Evolutionary conservation across 1,284 basidiomycete species (phyloP), one percentile per base, ranked within the genome.

Genomic region (Cerioporus squamosus): DNA sequence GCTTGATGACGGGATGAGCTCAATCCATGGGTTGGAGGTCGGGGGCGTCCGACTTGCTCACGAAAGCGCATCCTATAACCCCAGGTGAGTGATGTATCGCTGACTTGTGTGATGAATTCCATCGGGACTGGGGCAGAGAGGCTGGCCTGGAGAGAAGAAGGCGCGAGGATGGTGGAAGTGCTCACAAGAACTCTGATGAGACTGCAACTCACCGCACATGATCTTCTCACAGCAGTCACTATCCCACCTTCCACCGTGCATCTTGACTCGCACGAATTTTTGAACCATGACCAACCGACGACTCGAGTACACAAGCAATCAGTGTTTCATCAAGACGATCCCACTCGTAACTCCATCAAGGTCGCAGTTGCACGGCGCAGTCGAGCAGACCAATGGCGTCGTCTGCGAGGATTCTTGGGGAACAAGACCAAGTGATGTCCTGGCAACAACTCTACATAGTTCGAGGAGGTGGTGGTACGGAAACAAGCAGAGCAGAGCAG

Each of bases 1-100:
- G 54, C 45, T 60, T 60, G 58, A 60, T 63, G 58, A 22, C 29
- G 42, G 51, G 48, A 43, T 18, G 36, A n/a, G 17, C 33, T 1
- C 33, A 36, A 9, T 14, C 14, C 33, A 36, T 36, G 33, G 33
- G 33, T 17, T 36, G 33, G 3, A 17, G n/a, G 33, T 14, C 33
- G 33, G 15, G 14, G 14, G 14, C 14, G 33, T 17, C 33, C 33
- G 15, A 36, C 33, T 36, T 14, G 33, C 33, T 14, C 14, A 5
- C 15, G 33, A 36, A n/a, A n/a, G n/a, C 29, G 33, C 33, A 36
- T 36, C 2, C 33, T 36, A 36, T 36, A 36, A 1, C 14, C 15
- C 15, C 33, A 5, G 33, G 14, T 5, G 14, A 2, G 10, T 36
- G 33, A 36, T 36, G 15, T 36, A 12, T 14, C 33, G 33, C 15